phyloP scores from a whole-genome alignment of 1,139 yeast species.

The Geotrichum restrictum region DNA sequence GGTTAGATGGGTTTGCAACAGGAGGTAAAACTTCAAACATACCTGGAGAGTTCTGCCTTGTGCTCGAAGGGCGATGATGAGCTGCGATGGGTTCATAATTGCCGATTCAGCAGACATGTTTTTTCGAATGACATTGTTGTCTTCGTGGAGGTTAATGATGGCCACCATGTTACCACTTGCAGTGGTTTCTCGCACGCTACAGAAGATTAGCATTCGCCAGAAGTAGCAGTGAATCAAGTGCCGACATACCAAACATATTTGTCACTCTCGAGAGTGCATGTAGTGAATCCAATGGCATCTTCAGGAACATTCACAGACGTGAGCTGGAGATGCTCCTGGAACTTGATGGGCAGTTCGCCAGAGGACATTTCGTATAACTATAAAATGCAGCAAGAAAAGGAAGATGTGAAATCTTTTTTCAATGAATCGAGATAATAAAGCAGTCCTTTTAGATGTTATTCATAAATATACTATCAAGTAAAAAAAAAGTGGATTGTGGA shows the following conservation, averaged over 20 bases:
- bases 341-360: conserved; percentile 86
- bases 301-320: conserved; percentile 80
- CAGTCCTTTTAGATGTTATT: neutral
- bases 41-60: conserved; percentile 89
- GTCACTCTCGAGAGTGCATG: conserved; percentile 92
- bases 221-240: no score
- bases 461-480: neutral
- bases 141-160: conserved; percentile 76
- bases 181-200: conserved; percentile 73
- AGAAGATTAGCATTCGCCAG: neutral
- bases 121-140: conserved; percentile 72
- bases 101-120: conserved; percentile 98
- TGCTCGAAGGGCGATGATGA: conserved; percentile 89
- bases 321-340: conserved; percentile 89
- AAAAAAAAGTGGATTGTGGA: conserved; percentile 3
- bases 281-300: conserved; percentile 81
- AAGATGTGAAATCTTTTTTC: neutral
- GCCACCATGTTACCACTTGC: conserved; percentile 80
- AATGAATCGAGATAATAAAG: neutral
- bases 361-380: conserved; percentile 8
- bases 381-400: neutral
- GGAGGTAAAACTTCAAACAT: conserved; percentile 6
- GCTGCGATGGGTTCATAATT: conserved; percentile 86
- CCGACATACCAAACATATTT: conserved; percentile 56
- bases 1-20: neutral